Conservation (phyloP, 805 yeast species). For the Candida taoyuanica region DNA sequence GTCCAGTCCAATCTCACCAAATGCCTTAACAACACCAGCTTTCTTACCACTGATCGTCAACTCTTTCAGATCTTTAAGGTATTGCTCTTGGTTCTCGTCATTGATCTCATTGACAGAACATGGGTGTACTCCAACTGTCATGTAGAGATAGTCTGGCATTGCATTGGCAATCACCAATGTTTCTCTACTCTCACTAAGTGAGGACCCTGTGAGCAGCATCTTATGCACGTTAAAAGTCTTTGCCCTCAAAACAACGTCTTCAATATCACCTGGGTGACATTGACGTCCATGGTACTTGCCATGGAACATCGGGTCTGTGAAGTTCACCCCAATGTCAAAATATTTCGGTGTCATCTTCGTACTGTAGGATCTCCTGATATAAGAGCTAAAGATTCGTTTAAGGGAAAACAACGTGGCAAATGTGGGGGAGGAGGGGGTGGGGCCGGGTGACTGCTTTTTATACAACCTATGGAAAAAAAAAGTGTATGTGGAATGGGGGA, state of each 20-base stretch:
- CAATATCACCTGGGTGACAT: slow-evolving; percentile 64
- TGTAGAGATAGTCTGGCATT: slow-evolving; percentile 35
- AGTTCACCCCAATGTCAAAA: slow-evolving; percentile 60
- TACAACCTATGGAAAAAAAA: no score
- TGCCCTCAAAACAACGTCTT: slow-evolving; percentile 63
- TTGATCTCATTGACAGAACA: slow-evolving; percentile 65
- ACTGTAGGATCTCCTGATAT: neutral
- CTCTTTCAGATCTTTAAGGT: slow-evolving; percentile 44
- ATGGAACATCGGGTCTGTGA: slow-evolving; percentile 84
- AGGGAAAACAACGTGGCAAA: slow-evolving; percentile 3
- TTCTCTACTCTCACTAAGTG: slow-evolving; percentile 57
- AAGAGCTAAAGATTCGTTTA: slow-evolving; percentile 3
- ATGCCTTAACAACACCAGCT: slow-evolving; percentile 61
- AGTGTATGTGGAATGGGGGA: no score
- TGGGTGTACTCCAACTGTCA: slow-evolving; percentile 95
- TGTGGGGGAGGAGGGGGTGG: no score
- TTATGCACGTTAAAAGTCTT: slow-evolving; percentile 55
- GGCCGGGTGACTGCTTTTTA: no score
- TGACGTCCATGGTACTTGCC: slow-evolving; percentile 73
- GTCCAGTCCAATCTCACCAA: slow-evolving; percentile 95
- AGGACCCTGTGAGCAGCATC: slow-evolving; percentile 82
- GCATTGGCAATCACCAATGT: slow-evolving; percentile 51
- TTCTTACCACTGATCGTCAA: slow-evolving; percentile 45
- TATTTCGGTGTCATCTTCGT: slow-evolving; percentile 14
- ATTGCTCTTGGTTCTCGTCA: slow-evolving; percentile 29